Evolutionary conservation across 1,139 yeast genomes (phyloP), one percentile per base, ranked within the genome.

Genomic region (Blastobotrys serpentis): DNA sequence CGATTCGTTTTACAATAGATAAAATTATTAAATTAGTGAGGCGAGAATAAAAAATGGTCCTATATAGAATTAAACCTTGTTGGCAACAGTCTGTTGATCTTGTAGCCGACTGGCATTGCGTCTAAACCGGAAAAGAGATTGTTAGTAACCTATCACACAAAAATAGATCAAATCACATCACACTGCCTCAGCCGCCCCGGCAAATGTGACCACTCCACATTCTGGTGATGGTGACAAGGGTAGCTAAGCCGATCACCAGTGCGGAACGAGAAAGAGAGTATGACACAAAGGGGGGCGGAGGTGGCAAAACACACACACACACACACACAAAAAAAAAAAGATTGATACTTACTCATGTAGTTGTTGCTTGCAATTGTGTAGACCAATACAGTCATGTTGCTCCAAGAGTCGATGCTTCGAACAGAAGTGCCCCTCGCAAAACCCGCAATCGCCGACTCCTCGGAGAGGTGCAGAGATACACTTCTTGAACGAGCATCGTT

Each of bases 371-470:
- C 95, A 86, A 58, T 72, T 75, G 63, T 84, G 86, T 54, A 88
- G 77, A 6, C 94, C 95, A 52, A 77, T 73, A 65, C 97, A 88
- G 53, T 78, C 68, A 68, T 88, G 97, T 66, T 84, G 88, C 67
- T 88, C 97, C 68, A 88, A 74, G 52, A 89, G 75, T 52, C 97
- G 75, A 69, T 88, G 97, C 62, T 84, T 84, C 36, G 94, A 86
- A 68, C 97, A 88, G 66, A 81, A 88, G 63, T 84, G 85, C 41
- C 96, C 95, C 47, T 81, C 81, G 66, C 96, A 89, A 63, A 83
- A 86, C 50, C 82, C 78, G 67, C 97, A 89, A 66, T 84, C 89
- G 36, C 96, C 96, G 34, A 86, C 94, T 71, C 88, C 85, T 55
- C 95, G 78, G 51, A 87, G 76, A 1, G 92, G 88, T 2, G 79